phyloP scores from a whole-genome alignment of 2,329 filamentous ascomycete species.

The Penicillium sp. region DNA sequence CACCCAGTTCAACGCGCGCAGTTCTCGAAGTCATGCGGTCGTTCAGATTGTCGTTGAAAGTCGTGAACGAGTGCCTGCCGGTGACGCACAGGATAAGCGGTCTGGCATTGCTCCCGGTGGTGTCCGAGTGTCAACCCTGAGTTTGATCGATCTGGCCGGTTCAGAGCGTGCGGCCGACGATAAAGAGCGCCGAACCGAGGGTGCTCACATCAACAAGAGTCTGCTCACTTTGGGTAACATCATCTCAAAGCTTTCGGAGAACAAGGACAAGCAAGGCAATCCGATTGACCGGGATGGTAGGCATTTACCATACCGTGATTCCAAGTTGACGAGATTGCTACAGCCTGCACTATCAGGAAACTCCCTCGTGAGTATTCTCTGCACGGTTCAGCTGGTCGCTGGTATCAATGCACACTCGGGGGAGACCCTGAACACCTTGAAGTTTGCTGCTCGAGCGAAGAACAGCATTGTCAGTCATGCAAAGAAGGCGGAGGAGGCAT shows the following conservation, averaged over 20 bases:
- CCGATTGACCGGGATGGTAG: constrained; percentile 80
- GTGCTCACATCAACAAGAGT: constrained; percentile 98
- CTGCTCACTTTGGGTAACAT: constrained; percentile 93
- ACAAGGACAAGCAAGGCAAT: constrained; percentile 80
- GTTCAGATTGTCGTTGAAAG: constrained; percentile 99
- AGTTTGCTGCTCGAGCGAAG: constrained; percentile 94
- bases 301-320: constrained; percentile 95
- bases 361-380: constrained; percentile 95
- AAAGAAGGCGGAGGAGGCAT: constrained; percentile 89
- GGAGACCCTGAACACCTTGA: constrained; percentile 94
- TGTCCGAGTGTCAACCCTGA: constrained; percentile 92
- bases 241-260: constrained; percentile 87
- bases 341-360: constrained; percentile 92
- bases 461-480: constrained; percentile 98
- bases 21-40: constrained; percentile 96
- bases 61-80: constrained; percentile 76
- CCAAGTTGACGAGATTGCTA: constrained; percentile 90
- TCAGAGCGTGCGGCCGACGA: constrained; percentile 95
- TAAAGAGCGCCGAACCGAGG: constrained; percentile 91
- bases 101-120: constrained; percentile 79
- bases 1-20: constrained; percentile 95
- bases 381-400: constrained; percentile 88
- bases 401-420: constrained; percentile 75
- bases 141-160: constrained; percentile 93
- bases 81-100: constrained; percentile 65